Base-by-base conservation (phyloP, 768 basidiomycete genomes). In the Leucocoprinus birnbaumii region DNA sequence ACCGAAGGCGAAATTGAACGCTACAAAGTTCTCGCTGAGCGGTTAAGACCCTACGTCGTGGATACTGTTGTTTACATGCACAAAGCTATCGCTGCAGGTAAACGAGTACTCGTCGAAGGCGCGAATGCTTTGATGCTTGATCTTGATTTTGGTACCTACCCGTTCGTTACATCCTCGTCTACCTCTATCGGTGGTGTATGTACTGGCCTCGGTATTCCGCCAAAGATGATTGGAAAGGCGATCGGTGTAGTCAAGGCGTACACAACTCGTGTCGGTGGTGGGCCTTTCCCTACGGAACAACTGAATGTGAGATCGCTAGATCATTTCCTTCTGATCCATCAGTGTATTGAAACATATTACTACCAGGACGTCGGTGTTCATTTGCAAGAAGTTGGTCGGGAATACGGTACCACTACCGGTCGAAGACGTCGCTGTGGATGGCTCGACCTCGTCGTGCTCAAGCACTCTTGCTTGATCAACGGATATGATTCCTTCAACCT, bases 91-190 rank as follows among this genome's bases (percentile, higher is more conserved):
- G 73, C 80, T 2, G 69, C 81, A 11, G 82, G 84, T 48, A 98
- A 96, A 73, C 81, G 74, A 38, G 76, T 98, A 43, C 85, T 99
- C 27, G 91, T 98, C 55, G 97, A 99, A 68, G 97, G 97, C 24
- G 97, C 97, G 51, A 98, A 99, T 66, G 97, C 97, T 1, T 76
- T 98, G 57, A 97, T 99, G 97, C 87, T 99, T 55, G 97, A 99
- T 67, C 77, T 99, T 60, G 97, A 99, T 71, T 94, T 90, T 65
- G 97, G 97, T 24, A 99, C 97, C 3, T 99, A 99, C 70, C 97
- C 97, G 1, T 99, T 79, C 70, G 97, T 99, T 58, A 99, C 97
- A 0, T 96, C 94, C 9, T 95, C 93, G 0, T 86, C 91, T 8
- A 98, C 97, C 8, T 78, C 86, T 27, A 89, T 98, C 55, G 97